Base-by-base conservation (phyloP, 352 stramenopile species). In the Phytophthora cajani region DNA sequence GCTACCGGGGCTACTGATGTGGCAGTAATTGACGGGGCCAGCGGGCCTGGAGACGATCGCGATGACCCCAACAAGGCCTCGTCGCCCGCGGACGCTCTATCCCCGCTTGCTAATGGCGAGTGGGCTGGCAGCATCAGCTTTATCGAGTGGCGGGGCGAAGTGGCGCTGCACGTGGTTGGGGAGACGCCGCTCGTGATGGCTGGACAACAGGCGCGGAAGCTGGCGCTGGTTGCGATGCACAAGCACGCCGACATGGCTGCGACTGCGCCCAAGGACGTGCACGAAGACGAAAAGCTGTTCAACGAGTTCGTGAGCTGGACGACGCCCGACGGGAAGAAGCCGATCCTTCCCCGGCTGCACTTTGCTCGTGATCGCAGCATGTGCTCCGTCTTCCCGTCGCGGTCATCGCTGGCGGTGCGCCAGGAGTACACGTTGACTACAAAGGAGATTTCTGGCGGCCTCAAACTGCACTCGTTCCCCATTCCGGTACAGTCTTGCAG, bases 231-330 rank as follows among this genome's bases (percentile, higher is more conserved):
- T 8, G 79, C 74, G 6, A 92, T 93, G 86, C 83, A 75, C 17
- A 83, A 81, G n/a, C 70, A 78, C 17, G 30, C 62, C 2, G 75
- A 82, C 1, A 69, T 66, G 17, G 52, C 62, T 25, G 58, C 64
- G 8, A 66, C 57, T 46, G 55, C 67, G n/a, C 23, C 63, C 2
- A 80, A 69, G 60, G 80, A 88, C 53, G 30, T 72, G 0, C 71
- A 85, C 30, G 86, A 94, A 69, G 86, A 95, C 11, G 87, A 96
- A 56, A 91, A 89, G 46, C 58, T 82, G 10, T 96, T 95, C 50
- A 95, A 95, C 57, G 84, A 95, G 57, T 94, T 96, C 54, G 85
- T 95, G 55, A 93, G 81, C 61, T 94, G 86, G 87, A 82, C 73
- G n/a, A 66, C 77, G 3, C 73, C 80, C 0, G 86, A 93, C 46